A percentile compares a stretch with the other conserved stretches of the same genome.
These are phyloP conservation scores for Stagonosporopsis chrysanthemi DNA, from an alignment of 2,329 filamentous ascomycete genomes.

Conservation along the genomic window DNA sequence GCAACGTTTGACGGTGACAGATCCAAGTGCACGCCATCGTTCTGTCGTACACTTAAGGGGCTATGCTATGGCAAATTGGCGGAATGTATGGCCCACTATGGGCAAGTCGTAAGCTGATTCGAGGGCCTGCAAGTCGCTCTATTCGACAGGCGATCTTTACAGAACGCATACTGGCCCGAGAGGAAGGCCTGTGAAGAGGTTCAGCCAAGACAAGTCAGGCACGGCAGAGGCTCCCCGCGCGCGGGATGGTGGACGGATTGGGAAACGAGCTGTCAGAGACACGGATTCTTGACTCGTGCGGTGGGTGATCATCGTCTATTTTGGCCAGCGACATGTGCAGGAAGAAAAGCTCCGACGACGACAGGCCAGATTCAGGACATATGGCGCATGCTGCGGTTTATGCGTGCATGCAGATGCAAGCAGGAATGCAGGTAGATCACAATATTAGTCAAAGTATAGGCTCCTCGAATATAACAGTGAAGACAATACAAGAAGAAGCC, in stretches of 20 bases:
- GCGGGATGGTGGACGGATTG: slow-evolving; percentile 7
- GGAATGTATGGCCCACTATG: slow-evolving; percentile 9
- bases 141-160: slow-evolving; percentile 10
- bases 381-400: slow-evolving; percentile 5
- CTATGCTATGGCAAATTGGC: slow-evolving; percentile 15
- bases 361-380: background rate
- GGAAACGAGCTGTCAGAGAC: slow-evolving; percentile 3
- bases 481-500: background rate
- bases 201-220: slow-evolving; percentile 9
- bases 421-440: no score
- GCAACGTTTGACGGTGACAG: slow-evolving; percentile 12
- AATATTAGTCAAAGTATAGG: no score
- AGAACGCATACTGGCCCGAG: slow-evolving; percentile 8
- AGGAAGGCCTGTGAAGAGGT: slow-evolving; percentile 8
- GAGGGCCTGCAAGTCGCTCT: slow-evolving; percentile 5
- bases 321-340: slow-evolving; percentile 14
- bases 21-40: slow-evolving; percentile 6
- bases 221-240: slow-evolving; percentile 17
- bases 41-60: slow-evolving; percentile 18
- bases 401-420: background rate
- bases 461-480: background rate
- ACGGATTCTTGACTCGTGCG: slow-evolving; percentile 10
- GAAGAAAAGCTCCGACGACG: slow-evolving; percentile 4
- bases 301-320: background rate
- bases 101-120: slow-evolving; percentile 5